phyloP scores from a whole-genome alignment of 139 green algal species.

The Mesotaenium endlicherianum region DNA sequence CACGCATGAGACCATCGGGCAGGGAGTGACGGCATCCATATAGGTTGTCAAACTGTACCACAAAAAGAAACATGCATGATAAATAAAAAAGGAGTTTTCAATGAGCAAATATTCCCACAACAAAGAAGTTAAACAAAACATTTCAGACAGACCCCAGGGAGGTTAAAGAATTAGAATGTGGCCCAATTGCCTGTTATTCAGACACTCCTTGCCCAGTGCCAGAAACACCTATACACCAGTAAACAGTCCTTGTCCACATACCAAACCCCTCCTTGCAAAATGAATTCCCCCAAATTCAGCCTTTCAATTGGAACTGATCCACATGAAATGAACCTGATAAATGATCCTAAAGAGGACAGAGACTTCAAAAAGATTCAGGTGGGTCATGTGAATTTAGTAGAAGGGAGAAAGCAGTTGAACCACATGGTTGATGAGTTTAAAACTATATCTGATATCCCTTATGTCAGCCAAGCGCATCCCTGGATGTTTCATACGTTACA shows the following conservation, averaged over 20 bases:
- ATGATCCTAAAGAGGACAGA: not conserved
- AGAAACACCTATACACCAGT: no score
- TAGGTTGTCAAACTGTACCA: conserved; percentile 94
- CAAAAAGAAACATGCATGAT: not conserved
- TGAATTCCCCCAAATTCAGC: no score
- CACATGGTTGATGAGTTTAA: no score
- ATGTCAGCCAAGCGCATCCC: no score
- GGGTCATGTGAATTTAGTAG: no score
- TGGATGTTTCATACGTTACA: no score
- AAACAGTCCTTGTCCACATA: no score
- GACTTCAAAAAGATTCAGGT: not conserved
- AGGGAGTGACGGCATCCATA: conserved; percentile 99
- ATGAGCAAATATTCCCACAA: not conserved
- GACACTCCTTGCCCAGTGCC: not conserved
- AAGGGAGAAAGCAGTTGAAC: no score
- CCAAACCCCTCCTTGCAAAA: no score
- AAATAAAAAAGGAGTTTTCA: not conserved
- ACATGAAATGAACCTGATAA: no score
- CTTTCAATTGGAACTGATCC: no score
- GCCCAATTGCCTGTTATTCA: not conserved
- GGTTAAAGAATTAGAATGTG: not conserved
- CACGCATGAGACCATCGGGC: conserved; percentile 98
- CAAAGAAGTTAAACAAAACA: not conserved
- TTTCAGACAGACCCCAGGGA: not conserved
- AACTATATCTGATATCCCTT: no score